These are phyloP conservation scores for Tylopilus sp. DNA, from an alignment of 1,284 basidiomycete genomes.

Conservation along the genomic window DNA sequence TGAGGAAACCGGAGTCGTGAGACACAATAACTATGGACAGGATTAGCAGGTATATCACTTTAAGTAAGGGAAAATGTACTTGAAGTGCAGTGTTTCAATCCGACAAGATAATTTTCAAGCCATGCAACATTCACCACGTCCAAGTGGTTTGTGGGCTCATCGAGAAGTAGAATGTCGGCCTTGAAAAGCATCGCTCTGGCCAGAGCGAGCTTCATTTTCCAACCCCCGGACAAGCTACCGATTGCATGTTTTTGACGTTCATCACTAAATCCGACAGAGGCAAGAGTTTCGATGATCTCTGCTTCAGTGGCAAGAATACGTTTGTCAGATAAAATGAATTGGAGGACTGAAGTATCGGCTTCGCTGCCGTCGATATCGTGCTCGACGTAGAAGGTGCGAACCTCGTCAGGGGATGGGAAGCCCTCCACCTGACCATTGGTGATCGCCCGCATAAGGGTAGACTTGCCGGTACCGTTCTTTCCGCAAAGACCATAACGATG, in stretches of 20 bases:
- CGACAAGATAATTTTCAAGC: constrained; percentile 93
- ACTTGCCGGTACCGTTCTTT: constrained; percentile 98
- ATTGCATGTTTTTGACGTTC: constrained; percentile 85
- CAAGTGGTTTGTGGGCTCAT: constrained; percentile 98
- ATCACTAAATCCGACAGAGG: constrained; percentile 88
- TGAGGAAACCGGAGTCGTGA: constrained; percentile 98
- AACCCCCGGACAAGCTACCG: constrained; percentile 95
- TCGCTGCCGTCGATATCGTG: constrained; percentile 98
- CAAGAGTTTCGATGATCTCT: constrained; percentile 79
- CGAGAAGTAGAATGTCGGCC: constrained; percentile 94
- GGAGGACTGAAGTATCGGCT: constrained; percentile 85
- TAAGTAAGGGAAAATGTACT: constrained; percentile 48
- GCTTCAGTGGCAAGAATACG: constrained; percentile 73
- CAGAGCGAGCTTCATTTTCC: constrained; percentile 99
- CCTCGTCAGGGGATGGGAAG: constrained; percentile 93
- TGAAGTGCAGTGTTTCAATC: constrained; percentile 88
- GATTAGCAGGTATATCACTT: constrained; percentile 19
- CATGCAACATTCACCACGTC: constrained; percentile 96
- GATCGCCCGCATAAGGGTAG: constrained; percentile 96
- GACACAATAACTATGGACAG: constrained; percentile 78
- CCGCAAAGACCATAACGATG: constrained; percentile 98
- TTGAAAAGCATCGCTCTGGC: constrained; percentile 99
- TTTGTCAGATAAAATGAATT: constrained; percentile 85
- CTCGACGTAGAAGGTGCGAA: constrained; percentile 98
- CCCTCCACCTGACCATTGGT: constrained; percentile 96